phyloP scores from a whole-genome alignment of 345 rosid genomes.

The Streptanthus diversifolius region DNA sequence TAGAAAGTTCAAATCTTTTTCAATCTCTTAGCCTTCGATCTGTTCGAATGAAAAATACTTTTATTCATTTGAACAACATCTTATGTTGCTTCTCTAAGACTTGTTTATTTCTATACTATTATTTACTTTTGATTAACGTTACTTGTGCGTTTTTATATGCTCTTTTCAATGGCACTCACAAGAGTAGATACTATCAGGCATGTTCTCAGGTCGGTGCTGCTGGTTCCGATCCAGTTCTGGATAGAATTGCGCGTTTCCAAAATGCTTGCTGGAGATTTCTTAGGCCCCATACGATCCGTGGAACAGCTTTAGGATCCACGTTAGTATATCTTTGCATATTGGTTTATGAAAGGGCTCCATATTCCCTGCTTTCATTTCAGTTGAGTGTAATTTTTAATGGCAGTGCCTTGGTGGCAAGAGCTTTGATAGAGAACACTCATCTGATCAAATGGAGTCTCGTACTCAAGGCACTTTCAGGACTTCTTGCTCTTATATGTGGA shows the following conservation, averaged over 20 bases:
- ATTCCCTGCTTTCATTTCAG: conserved; percentile 1
- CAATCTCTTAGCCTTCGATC: not conserved
- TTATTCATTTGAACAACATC: not conserved
- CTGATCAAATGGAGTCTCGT: conserved; percentile 79
- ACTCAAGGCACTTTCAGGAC: conserved; percentile 78
- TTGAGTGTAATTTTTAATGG: conserved; percentile 22
- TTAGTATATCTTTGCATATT: conserved; percentile 31
- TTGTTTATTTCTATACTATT: not conserved
- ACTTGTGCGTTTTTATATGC: not conserved
- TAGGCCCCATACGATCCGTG: conserved; percentile 95
- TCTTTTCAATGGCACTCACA: conserved; percentile 18
- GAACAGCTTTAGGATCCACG: conserved; percentile 85
- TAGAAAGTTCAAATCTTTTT: conserved; percentile 6
- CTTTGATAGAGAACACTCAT: conserved; percentile 74
- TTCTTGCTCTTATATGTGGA: conserved; percentile 87
- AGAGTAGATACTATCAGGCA: conserved; percentile 52
- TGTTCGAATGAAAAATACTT: not conserved
- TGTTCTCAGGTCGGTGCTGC: conserved; percentile 70
- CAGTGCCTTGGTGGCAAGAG: conserved; percentile 93
- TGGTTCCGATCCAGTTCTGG: conserved; percentile 67
- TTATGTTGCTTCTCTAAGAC: not conserved
- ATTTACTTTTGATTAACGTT: not conserved
- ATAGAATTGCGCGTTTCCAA: conserved; percentile 56
- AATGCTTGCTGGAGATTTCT: conserved; percentile 97
- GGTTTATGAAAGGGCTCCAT: not conserved